phyloP scores from a whole-genome alignment of 2,329 filamentous ascomycete species.

The Sporothrix variecibatus region DNA sequence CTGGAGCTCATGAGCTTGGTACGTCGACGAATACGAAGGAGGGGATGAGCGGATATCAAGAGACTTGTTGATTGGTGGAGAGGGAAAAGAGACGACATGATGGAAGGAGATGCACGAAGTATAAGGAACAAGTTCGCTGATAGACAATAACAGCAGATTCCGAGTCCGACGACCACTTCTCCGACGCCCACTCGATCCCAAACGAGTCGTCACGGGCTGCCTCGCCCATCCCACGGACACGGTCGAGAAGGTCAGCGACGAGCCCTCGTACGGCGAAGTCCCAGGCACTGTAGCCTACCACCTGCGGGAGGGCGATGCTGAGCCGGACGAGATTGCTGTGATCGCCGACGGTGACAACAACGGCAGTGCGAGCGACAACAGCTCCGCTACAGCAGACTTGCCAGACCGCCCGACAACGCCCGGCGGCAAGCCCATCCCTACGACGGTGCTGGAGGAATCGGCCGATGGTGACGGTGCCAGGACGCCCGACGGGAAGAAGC shows the following conservation, averaged over 20 bases:
- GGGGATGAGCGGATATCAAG: neutral
- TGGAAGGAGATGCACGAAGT: neutral
- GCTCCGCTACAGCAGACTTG: neutral
- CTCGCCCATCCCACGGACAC: slow-evolving; percentile 60
- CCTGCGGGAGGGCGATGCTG: slow-evolving; percentile 58
- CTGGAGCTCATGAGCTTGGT: slow-evolving; percentile 64
- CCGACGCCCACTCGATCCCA: slow-evolving; percentile 61
- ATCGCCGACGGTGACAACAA: slow-evolving; percentile 38
- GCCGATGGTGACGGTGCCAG: slow-evolving; percentile 48
- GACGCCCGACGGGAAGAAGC: slow-evolving; percentile 49
- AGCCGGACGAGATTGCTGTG: slow-evolving; percentile 62
- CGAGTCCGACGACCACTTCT: slow-evolving; percentile 70
- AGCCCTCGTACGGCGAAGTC: slow-evolving; percentile 62
- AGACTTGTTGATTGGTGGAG: neutral
- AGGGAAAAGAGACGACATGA: neutral
- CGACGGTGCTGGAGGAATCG: slow-evolving; percentile 57
- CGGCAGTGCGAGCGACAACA: neutral
- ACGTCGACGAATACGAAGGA: slow-evolving; percentile 25
- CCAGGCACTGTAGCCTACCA: slow-evolving; percentile 61
- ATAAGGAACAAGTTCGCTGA: neutral
- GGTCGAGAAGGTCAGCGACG: slow-evolving; percentile 62
- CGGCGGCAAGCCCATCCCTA: slow-evolving; percentile 48
- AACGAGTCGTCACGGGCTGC: slow-evolving; percentile 42
- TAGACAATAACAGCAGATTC: slow-evolving; percentile 45
- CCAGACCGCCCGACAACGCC: slow-evolving; percentile 35